These are phyloP conservation scores for Tilletiaria anomala DNA, from an alignment of 1,284 basidiomycete species.

Conservation along the genomic window DNA sequence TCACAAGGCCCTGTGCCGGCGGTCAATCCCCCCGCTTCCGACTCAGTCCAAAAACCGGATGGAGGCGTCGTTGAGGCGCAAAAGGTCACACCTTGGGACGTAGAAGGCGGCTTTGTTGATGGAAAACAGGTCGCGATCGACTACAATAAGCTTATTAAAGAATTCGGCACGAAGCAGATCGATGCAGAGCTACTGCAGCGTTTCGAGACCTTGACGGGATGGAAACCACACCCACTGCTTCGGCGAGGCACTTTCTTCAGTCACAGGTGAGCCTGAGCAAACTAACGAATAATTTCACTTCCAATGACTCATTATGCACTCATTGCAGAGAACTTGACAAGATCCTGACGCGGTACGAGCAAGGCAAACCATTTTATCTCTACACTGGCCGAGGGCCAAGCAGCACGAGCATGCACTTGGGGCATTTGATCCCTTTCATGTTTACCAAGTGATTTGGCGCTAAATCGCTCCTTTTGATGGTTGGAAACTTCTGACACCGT, in stretches of 20 bases:
- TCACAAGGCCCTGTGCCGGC: too few species aligned
- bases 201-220: slow-evolving; percentile 82
- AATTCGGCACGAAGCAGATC: slow-evolving; percentile 81
- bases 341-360: slow-evolving; percentile 88
- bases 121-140: slow-evolving; percentile 62
- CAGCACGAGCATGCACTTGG: slow-evolving; percentile 92
- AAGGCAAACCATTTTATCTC: slow-evolving; percentile 91
- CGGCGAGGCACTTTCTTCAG: slow-evolving; percentile 94
- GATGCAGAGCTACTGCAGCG: slow-evolving; percentile 64
- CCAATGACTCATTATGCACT: too few species aligned
- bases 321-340: slow-evolving; percentile 67
- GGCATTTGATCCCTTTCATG: slow-evolving; percentile 91
- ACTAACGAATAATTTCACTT: background rate
- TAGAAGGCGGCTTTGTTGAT: slow-evolving; percentile 82
- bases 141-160: slow-evolving; percentile 85
- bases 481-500: too few species aligned
- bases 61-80: too few species aligned
- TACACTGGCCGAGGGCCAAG: slow-evolving; percentile 96
- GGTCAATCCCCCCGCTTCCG: too few species aligned
- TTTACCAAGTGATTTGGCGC: slow-evolving; percentile 81
- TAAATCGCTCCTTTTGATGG: background rate
- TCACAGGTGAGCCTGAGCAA: slow-evolving; percentile 55
- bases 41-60: too few species aligned
- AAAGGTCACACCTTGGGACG: slow-evolving; percentile 94
- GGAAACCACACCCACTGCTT: slow-evolving; percentile 76